Conservation (phyloP, 225 moss, liverwort and hornwort genomes). For the Marchantia paleacea region DNA sequence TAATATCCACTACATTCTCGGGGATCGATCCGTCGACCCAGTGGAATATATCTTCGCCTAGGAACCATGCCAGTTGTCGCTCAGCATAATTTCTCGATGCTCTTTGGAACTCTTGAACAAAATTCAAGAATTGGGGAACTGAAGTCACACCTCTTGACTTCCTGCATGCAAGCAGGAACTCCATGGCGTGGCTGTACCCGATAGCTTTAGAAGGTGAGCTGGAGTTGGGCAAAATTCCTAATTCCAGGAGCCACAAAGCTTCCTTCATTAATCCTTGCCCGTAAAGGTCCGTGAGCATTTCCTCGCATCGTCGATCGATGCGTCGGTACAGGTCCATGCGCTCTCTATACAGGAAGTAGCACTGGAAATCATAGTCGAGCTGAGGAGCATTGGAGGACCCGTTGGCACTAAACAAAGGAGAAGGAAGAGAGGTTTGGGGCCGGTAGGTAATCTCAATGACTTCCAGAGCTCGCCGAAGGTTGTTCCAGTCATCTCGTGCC, state of each 20-base stretch:
- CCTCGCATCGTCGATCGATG: constrained; percentile 78
- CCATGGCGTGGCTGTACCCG: constrained; percentile 93
- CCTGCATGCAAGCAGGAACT: constrained; percentile 65
- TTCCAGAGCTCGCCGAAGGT: constrained; percentile 71
- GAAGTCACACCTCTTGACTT: constrained; percentile 52
- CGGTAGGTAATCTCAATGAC: constrained; percentile 63
- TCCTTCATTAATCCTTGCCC: constrained; percentile 59
- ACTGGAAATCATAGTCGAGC: constrained; percentile 74
- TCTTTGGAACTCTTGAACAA: constrained; percentile 66
- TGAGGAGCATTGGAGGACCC: constrained; percentile 32
- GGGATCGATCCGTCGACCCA: constrained; percentile 79
- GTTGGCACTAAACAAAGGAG: constrained; percentile 45
- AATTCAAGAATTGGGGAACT: constrained; percentile 48
- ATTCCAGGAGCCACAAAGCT: constrained; percentile 79
- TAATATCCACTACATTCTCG: constrained; percentile 52
- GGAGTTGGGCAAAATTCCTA: constrained; percentile 64
- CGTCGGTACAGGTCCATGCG: constrained; percentile 65
- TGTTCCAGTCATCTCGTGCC: constrained; percentile 70
- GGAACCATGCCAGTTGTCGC: constrained; percentile 78
- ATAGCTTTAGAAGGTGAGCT: constrained; percentile 80
- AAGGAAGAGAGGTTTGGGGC: constrained; percentile 55
- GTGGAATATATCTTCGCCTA: constrained; percentile 56
- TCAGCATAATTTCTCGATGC: constrained; percentile 82
- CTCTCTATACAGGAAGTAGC: constrained; percentile 69
- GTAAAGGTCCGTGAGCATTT: constrained; percentile 58